phyloP scores from a whole-genome alignment of 345 rosid species.

The Adansonia digitata region DNA sequence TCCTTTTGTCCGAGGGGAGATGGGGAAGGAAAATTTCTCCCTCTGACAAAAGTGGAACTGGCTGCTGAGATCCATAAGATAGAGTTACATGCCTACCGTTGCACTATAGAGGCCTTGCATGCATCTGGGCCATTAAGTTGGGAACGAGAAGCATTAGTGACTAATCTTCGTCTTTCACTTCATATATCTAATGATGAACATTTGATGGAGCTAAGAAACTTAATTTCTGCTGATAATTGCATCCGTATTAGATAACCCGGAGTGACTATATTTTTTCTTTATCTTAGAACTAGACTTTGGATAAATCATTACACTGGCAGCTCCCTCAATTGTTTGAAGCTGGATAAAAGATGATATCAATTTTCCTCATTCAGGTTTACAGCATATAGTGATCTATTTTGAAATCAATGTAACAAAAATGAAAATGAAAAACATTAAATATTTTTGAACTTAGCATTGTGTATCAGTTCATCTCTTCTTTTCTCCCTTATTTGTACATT shows the following conservation, averaged over 20 bases:
- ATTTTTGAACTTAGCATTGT: conserved; percentile 10
- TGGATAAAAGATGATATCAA: conserved; percentile 3
- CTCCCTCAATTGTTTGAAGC: conserved; percentile 27
- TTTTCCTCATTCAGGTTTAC: conserved; percentile 12
- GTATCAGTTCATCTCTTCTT: too few species aligned
- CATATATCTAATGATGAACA: conserved; percentile 80
- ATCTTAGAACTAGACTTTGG: conserved; percentile 25
- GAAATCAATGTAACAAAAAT: conserved; percentile 23
- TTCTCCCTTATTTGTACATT: too few species aligned
- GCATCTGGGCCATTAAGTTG: conserved; percentile 82
- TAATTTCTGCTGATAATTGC: too few species aligned
- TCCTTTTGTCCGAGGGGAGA: conserved; percentile 29
- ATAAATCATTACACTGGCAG: conserved; percentile 12
- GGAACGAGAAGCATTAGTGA: conserved; percentile 84
- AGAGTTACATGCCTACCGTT: conserved; percentile 66
- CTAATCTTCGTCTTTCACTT: conserved; percentile 66
- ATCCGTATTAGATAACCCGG: too few species aligned
- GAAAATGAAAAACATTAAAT: conserved; percentile 14
- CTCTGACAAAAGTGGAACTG: conserved; percentile 25
- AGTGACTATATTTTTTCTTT: too few species aligned
- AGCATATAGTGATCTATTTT: conserved; percentile 22
- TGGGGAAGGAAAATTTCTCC: conserved; percentile 23
- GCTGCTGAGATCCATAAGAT: conserved; percentile 52
- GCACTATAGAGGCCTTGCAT: conserved; percentile 63
- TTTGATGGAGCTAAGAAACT: conserved; percentile 60